Base-by-base conservation (phyloP, 2,329 filamentous ascomycete genomes). In the Thermomyces lanuginosus region DNA sequence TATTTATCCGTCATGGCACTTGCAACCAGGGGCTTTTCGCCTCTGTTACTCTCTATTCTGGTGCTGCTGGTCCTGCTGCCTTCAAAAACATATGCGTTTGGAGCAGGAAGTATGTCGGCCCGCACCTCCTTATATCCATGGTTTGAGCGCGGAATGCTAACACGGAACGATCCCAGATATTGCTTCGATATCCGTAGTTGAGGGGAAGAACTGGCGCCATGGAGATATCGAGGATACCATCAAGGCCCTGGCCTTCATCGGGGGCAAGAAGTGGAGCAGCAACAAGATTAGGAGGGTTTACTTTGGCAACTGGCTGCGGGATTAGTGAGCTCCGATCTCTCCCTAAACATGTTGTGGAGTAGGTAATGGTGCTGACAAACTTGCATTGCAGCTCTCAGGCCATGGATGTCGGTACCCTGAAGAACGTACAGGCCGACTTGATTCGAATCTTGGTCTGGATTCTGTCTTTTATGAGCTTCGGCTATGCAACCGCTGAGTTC, bases 291-390 rank as follows among this genome's bases (percentile, higher is more conserved):
- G 77, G 54, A 66, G 78, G 29, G 74, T 75, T 16, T 86, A 83
- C 55, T 86, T 86, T 58, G 79, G 80, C 21, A 89, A 89, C 53
- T 89, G 80, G 79, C 60, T 86, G 21, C 68, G 80, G 33, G 80
- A 86, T 56, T 89, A 89, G 51, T 56, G 33, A 41, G 51, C 44
- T 11, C 15, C 13, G 23, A 7, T 23, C 11, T 22, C 9, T 6
- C 26, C 6, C 21, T 26, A 20, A 19, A 8, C 13, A 15, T 12
- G 11, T 16, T 8, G 7, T 25, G 15, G 22, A 19, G n/a, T 27
- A 8, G 17, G 3, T 17, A 5, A 14, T 12, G 18, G n/a, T 12
- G 16, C 8, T 24, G 24, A 15, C 21, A 15, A 9, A 13, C 11
- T 29, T 11, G 14, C 16, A 19, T 25, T 33, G 5, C 25, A 56